phyloP scores from a whole-genome alignment of 352 stramenopile genomes.

The Aphanomyces astaci region DNA sequence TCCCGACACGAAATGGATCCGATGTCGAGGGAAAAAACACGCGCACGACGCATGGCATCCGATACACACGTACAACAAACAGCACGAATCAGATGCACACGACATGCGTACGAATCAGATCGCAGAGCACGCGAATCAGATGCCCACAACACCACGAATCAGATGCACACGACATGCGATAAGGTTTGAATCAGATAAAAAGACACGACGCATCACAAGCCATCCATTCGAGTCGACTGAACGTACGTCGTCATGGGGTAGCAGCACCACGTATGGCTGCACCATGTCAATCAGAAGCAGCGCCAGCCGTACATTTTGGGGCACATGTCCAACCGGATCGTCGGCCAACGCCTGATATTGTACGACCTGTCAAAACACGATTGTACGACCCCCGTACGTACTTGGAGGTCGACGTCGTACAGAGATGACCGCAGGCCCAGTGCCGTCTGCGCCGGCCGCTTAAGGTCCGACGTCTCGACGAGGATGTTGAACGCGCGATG shows the following conservation, averaged over 20 bases:
- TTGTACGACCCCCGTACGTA: slow-evolving; percentile 30
- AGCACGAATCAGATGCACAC: too few species aligned
- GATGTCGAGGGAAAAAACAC: too few species aligned
- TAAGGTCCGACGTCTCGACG: slow-evolving; percentile 92
- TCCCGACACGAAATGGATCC: too few species aligned
- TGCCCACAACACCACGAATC: too few species aligned
- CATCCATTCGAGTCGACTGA: not conserved
- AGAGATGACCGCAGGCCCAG: slow-evolving; percentile 72
- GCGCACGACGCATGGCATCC: too few species aligned
- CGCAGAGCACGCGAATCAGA: too few species aligned
- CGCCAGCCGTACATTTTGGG: slow-evolving; percentile 91
- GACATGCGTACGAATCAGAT: too few species aligned
- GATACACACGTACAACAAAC: too few species aligned
- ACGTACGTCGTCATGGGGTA: slow-evolving; percentile 23
- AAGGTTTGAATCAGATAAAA: slow-evolving; percentile 33
- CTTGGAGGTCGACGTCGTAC: slow-evolving; percentile 45
- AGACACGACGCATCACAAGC: slow-evolving; percentile 10
- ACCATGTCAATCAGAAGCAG: slow-evolving; percentile 93
- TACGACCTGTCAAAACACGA: too few species aligned
- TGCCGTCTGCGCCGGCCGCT: slow-evolving; percentile 56
- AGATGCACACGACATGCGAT: slow-evolving; percentile 23
- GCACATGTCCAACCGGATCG: slow-evolving; percentile 85
- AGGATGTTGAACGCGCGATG: slow-evolving; percentile 95
- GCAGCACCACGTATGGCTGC: slow-evolving; percentile 88
- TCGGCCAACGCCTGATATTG: slow-evolving; percentile 18